phyloP scores from a whole-genome alignment of 169 alveolate species.

The Neospora caninum region DNA sequence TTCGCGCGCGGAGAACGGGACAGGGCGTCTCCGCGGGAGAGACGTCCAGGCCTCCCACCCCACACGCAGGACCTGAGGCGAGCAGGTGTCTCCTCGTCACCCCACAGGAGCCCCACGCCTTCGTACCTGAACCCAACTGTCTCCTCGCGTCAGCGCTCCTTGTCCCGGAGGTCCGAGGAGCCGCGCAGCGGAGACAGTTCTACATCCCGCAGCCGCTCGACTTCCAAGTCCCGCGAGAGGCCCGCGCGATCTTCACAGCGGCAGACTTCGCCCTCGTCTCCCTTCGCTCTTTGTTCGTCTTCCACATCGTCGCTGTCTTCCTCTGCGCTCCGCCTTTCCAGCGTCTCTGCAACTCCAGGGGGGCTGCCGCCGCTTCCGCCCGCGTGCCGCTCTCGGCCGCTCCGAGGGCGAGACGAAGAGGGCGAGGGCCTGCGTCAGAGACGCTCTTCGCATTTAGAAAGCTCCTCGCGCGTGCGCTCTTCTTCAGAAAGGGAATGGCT shows the following conservation, averaged over 20 bases:
- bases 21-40: too few species aligned
- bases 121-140: background rate
- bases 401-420: too few species aligned
- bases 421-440: too few species aligned
- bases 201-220: background rate
- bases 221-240: background rate
- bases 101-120: background rate
- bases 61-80: too few species aligned
- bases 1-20: too few species aligned
- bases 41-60: too few species aligned
- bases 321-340: background rate
- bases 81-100: too few species aligned
- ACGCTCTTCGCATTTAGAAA: too few species aligned
- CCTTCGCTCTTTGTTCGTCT: background rate
- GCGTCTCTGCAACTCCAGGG: background rate
- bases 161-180: background rate
- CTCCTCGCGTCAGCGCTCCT: background rate
- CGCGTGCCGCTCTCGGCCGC: too few species aligned
- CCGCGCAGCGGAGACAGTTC: background rate
- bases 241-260: background rate
- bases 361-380: background rate
- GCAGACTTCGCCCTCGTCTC: background rate
- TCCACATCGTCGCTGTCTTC: background rate
- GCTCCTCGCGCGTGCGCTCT: too few species aligned
- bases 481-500: too few species aligned